Percentiles rank a stretch among this genome's conserved stretches.
phyloP scores from a whole-genome alignment of 2,329 filamentous ascomycete genomes.

The Hypoxylon sp. region DNA sequence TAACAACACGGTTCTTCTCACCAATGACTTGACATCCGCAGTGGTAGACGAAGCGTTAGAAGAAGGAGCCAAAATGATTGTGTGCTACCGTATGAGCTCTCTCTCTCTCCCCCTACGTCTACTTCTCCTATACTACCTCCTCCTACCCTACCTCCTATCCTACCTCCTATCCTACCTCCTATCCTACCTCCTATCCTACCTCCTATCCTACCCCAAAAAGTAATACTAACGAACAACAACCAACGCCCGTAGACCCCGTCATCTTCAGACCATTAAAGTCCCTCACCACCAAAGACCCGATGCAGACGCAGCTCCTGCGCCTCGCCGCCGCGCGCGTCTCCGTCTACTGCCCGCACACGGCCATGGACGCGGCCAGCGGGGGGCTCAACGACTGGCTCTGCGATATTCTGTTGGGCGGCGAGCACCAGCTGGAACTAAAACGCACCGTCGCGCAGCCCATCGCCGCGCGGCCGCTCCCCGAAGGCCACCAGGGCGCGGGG shows the following conservation, averaged over 20 bases:
- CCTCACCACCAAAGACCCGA: conserved; percentile 83
- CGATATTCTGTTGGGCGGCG: conserved; percentile 76
- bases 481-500: conserved; percentile 61
- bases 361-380: conserved; percentile 85
- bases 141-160: neutral
- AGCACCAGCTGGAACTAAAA: conserved; percentile 49
- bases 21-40: conserved; percentile 88
- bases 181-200: too few species aligned
- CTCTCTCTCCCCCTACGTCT: too few species aligned
- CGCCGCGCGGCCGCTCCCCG: conserved; percentile 53
- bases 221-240: conserved; percentile 14
- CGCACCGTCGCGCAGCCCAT: conserved; percentile 62
- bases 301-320: conserved; percentile 85
- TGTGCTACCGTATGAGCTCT: conserved; percentile 81
- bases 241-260: conserved; percentile 86
- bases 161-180: neutral
- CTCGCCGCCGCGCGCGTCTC: conserved; percentile 89
- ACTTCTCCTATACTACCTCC: neutral
- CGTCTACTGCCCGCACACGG: conserved; percentile 96
- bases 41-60: conserved; percentile 92
- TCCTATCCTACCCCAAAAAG: neutral
- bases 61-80: conserved; percentile 79
- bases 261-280: conserved; percentile 95
- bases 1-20: conserved; percentile 64
- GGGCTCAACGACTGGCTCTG: conserved; percentile 96